Base-by-base conservation (phyloP, 2,329 filamentous ascomycete species). In the Emmonsia crescens region DNA sequence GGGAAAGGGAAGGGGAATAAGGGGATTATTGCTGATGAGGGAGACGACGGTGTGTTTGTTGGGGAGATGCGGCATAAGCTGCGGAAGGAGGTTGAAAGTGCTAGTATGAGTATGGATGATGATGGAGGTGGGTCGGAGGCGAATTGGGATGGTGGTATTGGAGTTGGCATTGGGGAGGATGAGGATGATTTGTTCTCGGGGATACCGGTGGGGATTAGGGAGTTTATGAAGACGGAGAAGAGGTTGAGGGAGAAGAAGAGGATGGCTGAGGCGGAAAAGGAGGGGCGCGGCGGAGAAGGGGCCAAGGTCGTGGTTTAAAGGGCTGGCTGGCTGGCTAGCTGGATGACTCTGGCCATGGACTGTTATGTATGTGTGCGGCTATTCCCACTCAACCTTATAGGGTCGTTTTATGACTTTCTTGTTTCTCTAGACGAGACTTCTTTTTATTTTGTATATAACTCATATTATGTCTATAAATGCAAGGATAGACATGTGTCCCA, bases 161-260 rank as follows among this genome's bases (percentile, higher is more conserved):
- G 10, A 24, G 31, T 14, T 12, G 52, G 52, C 73, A 12, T 72
- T 67, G 66, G 69, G 69, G 51, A 78, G 75, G 68, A 77, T 78
- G 74, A 76, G 1, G 81, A 86, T 63, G 85, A 89, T 57, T 72
- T 96, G 42, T 95, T 96, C 69, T 83, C 84, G 57, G 85, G 84
- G 66, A 86, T 99, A 59, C 93, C 94, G 0, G 89, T 97, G 10
- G 94, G 93, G 0, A 96, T 99, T 66, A 81, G 90, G 64, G 93
- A 96, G 74, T 99, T 99, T 70, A 97, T 99, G 93, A 91, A 88
- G 79, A 91, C 88, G 63, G 94, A 99, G 79, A 97, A 97, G 82
- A 87, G 80, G 73, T 75, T 99, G 64, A 93, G 90, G 75, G 81
- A 89, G 74, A 88, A 85, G 74, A 89, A 92, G 72, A 74, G 77